A percentile compares a stretch with the other conserved stretches of the same genome.
phyloP scores from a whole-genome alignment of 106 monocot genomes.

The Gastrodia elata region DNA sequence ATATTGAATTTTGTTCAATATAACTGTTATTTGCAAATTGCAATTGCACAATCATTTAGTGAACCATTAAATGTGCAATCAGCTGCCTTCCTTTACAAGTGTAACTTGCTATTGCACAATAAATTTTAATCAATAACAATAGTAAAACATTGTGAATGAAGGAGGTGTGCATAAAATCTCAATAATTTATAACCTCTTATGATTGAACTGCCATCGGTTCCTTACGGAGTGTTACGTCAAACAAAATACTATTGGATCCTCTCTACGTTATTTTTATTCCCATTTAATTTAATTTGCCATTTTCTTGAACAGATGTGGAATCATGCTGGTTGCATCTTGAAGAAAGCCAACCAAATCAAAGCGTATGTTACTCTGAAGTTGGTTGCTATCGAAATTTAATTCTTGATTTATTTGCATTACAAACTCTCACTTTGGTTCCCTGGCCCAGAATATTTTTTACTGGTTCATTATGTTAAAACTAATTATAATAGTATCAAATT shows the following conservation, averaged over 20 bases:
- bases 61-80: too few species aligned
- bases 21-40: too few species aligned
- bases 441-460: neutral
- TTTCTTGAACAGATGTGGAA: conserved; percentile 75
- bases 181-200: neutral
- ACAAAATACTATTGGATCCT: neutral
- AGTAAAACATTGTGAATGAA: too few species aligned
- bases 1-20: too few species aligned
- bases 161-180: too few species aligned
- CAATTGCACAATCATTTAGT: too few species aligned
- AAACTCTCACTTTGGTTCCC: neutral
- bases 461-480: neutral
- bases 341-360: conserved; percentile 86
- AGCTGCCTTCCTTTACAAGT: too few species aligned
- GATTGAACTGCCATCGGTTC: neutral
- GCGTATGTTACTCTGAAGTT: conserved; percentile 32
- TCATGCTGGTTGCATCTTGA: conserved; percentile 89
- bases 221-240: neutral
- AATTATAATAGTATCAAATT: neutral
- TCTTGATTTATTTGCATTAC: neutral
- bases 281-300: neutral
- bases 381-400: neutral
- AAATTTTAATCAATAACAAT: too few species aligned
- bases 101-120: too few species aligned
- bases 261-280: neutral